Evolutionary conservation across 73 alveolate genomes (phyloP).

Genomic region (Tetrahymena borealis): DNA sequence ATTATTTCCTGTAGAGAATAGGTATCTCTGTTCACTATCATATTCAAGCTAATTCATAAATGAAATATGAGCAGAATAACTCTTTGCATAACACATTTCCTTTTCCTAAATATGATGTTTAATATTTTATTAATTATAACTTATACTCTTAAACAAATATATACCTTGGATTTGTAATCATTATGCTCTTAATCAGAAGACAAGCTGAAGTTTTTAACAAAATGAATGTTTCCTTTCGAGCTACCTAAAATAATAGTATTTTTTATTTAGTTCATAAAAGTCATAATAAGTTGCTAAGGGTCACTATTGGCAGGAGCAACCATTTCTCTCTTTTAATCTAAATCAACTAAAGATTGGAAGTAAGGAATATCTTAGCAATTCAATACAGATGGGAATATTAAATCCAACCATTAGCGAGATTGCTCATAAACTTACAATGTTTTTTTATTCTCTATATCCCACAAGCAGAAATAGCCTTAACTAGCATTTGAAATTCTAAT

Average conservation of each 20-base stretch:
- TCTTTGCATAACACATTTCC: constrained; percentile 31
- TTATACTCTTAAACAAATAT: neutral
- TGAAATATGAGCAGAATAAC: constrained; percentile 40
- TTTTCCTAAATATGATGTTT: neutral
- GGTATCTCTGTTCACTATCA: constrained; percentile 10
- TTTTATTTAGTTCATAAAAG: constrained; percentile 13
- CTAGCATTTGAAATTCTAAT: neutral
- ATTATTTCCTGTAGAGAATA: constrained; percentile 22
- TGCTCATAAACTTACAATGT: neutral
- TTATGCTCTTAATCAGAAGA: constrained; percentile 28
- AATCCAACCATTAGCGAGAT: neutral
- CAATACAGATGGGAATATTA: neutral
- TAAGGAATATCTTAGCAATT: neutral
- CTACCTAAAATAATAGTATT: constrained; percentile 17
- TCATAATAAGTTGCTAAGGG: constrained; percentile 9
- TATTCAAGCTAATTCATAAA: constrained; percentile 28
- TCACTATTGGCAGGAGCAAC: constrained; percentile 5
- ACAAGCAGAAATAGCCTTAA: neutral
- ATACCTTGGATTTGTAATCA: neutral
- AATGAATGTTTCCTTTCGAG: constrained; percentile 32
- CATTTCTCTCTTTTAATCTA: neutral
- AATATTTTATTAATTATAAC: neutral
- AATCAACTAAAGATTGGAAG: neutral
- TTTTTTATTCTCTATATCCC: neutral
- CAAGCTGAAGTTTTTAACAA: constrained; percentile 13